Evolutionary conservation across 2,329 filamentous ascomycete genomes (phyloP).

Genomic region (Pseudogymnoascus sp.): DNA sequence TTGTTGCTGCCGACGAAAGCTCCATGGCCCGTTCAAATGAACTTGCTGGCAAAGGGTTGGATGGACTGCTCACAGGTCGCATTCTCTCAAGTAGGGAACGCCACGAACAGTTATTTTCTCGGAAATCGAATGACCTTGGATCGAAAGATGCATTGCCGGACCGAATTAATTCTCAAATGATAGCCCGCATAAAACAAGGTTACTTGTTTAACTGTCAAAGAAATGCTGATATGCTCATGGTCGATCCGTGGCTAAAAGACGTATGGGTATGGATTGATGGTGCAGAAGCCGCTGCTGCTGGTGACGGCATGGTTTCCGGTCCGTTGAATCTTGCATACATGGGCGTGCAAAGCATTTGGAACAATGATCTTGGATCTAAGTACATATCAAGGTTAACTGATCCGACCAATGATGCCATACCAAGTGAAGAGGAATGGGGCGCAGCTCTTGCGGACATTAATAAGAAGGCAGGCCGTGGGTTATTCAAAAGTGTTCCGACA

Average conservation of each 20-base stretch:
- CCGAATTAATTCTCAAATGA: slow-evolving; percentile 41
- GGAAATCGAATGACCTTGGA: slow-evolving; percentile 37
- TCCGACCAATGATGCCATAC: slow-evolving; percentile 19
- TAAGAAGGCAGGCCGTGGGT: slow-evolving; percentile 50
- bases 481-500: slow-evolving; percentile 55
- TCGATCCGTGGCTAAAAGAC: slow-evolving; percentile 67
- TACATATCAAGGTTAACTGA: slow-evolving; percentile 33
- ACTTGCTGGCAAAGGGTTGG: not conserved
- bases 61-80: not conserved
- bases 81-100: slow-evolving; percentile 42
- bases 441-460: slow-evolving; percentile 55
- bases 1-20: not conserved
- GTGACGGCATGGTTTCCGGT: slow-evolving; percentile 61
- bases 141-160: slow-evolving; percentile 42
- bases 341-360: slow-evolving; percentile 66
- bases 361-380: slow-evolving; percentile 51
- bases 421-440: slow-evolving; percentile 40
- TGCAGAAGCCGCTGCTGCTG: slow-evolving; percentile 53
- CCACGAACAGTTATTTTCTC: slow-evolving; percentile 47
- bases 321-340: slow-evolving; percentile 67
- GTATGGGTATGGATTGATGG: slow-evolving; percentile 69
- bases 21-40: not conserved
- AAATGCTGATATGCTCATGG: slow-evolving; percentile 59
- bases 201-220: slow-evolving; percentile 55
- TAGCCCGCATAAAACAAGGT: slow-evolving; percentile 50